A percentile compares a stretch with the other conserved stretches of the same genome.
phyloP scores from a whole-genome alignment of 2,329 filamentous ascomycete species.

The Neonectria coccinea region DNA sequence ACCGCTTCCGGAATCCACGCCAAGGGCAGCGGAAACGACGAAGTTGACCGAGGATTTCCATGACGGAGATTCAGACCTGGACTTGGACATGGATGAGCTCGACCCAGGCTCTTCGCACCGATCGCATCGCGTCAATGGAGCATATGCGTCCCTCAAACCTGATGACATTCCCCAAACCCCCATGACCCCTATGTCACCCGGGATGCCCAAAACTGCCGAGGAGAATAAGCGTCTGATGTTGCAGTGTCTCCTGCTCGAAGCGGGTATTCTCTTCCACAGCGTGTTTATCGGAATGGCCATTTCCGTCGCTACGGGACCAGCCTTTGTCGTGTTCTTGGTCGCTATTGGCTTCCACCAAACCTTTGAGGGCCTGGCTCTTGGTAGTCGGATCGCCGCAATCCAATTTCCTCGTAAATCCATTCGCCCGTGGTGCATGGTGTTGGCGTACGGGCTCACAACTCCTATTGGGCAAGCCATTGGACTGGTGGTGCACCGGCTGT shows the following conservation, averaged over 20 bases:
- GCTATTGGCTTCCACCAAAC: constrained; percentile 89
- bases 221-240: constrained; percentile 75
- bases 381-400: constrained; percentile 85
- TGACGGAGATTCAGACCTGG: constrained; percentile 67
- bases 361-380: constrained; percentile 88
- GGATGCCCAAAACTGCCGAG: constrained; percentile 58
- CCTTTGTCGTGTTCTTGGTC: constrained; percentile 82
- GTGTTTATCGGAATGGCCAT: constrained; percentile 90
- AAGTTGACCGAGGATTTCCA: constrained; percentile 50
- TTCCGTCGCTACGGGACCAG: constrained; percentile 81
- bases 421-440: constrained; percentile 85
- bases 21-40: constrained; percentile 46
- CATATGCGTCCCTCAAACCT: constrained; percentile 50
- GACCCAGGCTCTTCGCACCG: constrained; percentile 54
- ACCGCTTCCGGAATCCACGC: constrained; percentile 67
- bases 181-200: constrained; percentile 35
- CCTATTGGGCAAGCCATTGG: constrained; percentile 88
- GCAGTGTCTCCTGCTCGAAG: constrained; percentile 83
- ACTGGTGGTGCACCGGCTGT: constrained; percentile 79
- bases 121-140: constrained; percentile 41
- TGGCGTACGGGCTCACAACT: constrained; percentile 81
- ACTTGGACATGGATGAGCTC: constrained; percentile 72
- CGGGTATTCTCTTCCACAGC: constrained; percentile 86
- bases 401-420: constrained; percentile 79
- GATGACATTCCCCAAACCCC: constrained; percentile 42